Evolutionary conservation across 345 rosid species (phyloP), one percentile per base, ranked within the genome.

Genomic region (Microthlaspi erraticum): DNA sequence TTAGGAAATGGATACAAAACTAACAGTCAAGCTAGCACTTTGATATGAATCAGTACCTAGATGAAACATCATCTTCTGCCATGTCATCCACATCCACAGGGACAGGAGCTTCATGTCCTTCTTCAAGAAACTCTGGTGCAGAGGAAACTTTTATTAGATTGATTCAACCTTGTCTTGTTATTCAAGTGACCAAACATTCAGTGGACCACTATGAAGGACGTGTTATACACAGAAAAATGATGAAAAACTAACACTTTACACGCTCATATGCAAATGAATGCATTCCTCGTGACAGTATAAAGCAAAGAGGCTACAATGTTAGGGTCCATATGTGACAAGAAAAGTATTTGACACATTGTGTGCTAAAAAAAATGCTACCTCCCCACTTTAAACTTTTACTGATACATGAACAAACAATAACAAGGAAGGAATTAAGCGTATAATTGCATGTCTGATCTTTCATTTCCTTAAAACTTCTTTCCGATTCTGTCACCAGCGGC

Each of bases 11-110:
- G 56, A 34, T 36, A 33, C 51, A 54, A 55, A 72, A 34, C 19
- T n/a, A 57, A 64, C 41, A 65, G 41, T 20, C 43, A 67, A 6
- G 37, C 13, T 11, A 61, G 8, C 36, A 53, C 19, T 18, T 53
- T 75, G 42, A 45, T n/a, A 66, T 39, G 3, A 67, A 67, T 37
- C 64, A 63, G 52, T 72, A 93, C 97, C 99, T 87, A 66, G 97
- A 91, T 36, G 97, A 88, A 77, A 82, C 76, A 67, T 89, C 91
- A 82, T 89, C 93, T 67, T 89, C 95, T 73, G 82, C 75, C 66
- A 85, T 80, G 57, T 88, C 93, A 82, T 91, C 97, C 64, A 84
- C 75, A 33, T 61, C 87, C 82, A 79, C 93, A 20, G 83, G 64
- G 56, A 84, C 80, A 70, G 64, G 80, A 68, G 90, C 86, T 61